Conservation (phyloP, 2,329 filamentous ascomycete species). For the Botrytis sinoallii region DNA sequence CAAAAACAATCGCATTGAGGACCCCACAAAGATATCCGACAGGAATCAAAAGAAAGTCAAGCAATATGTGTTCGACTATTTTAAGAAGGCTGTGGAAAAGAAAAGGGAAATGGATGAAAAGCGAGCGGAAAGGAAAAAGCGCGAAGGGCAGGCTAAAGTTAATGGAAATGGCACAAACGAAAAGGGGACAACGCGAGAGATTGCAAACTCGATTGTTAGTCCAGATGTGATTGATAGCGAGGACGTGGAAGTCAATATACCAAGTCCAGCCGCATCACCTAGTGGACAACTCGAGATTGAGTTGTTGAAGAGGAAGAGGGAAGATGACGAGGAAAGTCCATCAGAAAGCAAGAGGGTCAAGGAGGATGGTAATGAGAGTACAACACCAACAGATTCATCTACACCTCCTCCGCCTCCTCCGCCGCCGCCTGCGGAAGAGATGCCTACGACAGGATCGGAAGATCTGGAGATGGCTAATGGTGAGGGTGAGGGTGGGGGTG, state of each 20-base stretch:
- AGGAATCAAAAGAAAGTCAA: constrained; percentile 82
- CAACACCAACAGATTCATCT: neutral
- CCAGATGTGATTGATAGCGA: constrained; percentile 37
- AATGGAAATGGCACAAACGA: constrained; percentile 26
- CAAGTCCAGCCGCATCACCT: constrained; percentile 12
- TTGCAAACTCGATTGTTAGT: neutral
- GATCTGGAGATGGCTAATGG: neutral
- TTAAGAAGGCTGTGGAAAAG: constrained; percentile 81
- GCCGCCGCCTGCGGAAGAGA: constrained; percentile 28
- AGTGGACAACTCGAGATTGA: constrained; percentile 16
- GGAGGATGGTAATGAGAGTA: constrained; percentile 22
- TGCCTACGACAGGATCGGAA: constrained; percentile 7
- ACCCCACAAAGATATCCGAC: constrained; percentile 72
- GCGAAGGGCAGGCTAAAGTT: constrained; percentile 1
- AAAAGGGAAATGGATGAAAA: constrained; percentile 67
- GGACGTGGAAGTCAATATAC: constrained; percentile 20
- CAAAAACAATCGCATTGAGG: constrained; percentile 80
- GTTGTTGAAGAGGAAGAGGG: constrained; percentile 62
- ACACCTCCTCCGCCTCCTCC: constrained; percentile 34
- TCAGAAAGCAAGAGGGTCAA: constrained; percentile 36
- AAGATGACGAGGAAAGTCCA: constrained; percentile 35
- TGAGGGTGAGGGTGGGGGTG: neutral
- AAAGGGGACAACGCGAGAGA: neutral
- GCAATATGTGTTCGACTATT: constrained; percentile 77
- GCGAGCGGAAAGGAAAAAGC: constrained; percentile 46